These are phyloP conservation scores for Haematococcus sp. DNA, from an alignment of 139 green algal genomes.

Conservation along the genomic window DNA sequence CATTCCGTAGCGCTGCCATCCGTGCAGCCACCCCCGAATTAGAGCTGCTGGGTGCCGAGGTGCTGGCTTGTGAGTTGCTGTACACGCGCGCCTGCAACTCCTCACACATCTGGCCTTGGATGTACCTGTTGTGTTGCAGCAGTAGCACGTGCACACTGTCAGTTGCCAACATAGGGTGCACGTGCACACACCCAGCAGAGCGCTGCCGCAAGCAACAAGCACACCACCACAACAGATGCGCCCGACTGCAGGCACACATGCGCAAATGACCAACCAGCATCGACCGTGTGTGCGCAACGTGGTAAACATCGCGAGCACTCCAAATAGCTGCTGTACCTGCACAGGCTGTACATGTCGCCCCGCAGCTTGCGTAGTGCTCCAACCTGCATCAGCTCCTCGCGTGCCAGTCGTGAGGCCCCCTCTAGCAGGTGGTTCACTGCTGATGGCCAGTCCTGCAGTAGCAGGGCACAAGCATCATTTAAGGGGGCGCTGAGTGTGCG, in stretches of 20 bases:
- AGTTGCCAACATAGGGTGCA: too few relatives aligned
- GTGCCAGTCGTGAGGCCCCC: constrained; percentile 57
- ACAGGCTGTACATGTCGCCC: constrained; percentile 42
- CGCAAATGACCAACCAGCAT: too few relatives aligned
- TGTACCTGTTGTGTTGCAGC: constrained; percentile 17
- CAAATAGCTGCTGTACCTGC: background rate
- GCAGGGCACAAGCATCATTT: background rate
- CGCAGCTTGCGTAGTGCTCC: constrained; percentile 55
- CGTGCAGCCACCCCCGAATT: too few relatives aligned
- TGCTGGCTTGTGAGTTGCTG: background rate
- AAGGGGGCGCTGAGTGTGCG: too few relatives aligned
- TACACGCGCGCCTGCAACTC: constrained; percentile 53
- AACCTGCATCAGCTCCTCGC: constrained; percentile 47
- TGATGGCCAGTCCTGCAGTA: constrained; percentile 53
- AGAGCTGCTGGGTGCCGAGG: background rate
- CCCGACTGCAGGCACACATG: too few relatives aligned
- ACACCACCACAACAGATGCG: too few relatives aligned
- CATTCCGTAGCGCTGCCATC: too few relatives aligned
- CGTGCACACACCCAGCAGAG: too few relatives aligned
- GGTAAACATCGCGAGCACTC: too few relatives aligned
- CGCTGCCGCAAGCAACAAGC: too few relatives aligned
- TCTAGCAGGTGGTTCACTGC: constrained; percentile 63
- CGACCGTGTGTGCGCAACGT: too few relatives aligned
- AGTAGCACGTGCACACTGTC: background rate
- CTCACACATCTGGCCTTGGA: constrained; percentile 48